A percentile compares a stretch with the other conserved stretches of the same genome.
Evolutionary conservation across 257 asterid species (phyloP).

Genomic region (Solanum rostratum): DNA sequence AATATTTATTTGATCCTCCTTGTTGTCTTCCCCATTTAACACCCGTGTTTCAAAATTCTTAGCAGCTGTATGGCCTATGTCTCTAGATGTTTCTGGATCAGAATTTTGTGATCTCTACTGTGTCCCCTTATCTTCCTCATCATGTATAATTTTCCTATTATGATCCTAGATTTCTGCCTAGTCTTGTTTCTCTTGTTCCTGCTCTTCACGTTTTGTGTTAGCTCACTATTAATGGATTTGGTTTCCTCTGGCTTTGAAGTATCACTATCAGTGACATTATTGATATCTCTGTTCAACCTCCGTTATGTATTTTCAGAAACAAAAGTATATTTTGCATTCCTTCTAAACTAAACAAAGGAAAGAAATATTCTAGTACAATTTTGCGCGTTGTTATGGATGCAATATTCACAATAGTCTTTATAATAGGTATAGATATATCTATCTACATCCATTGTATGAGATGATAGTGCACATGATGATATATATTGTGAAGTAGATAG

Average conservation of each 20-base stretch:
- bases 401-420: background rate
- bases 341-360: background rate
- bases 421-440: background rate
- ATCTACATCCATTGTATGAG: background rate
- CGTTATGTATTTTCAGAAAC: background rate
- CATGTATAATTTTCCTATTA: background rate
- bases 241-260: background rate
- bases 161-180: background rate
- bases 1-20: background rate
- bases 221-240: background rate
- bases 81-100: background rate
- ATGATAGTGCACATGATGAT: background rate
- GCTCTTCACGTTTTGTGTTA: background rate
- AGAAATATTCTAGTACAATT: background rate
- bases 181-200: background rate
- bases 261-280: background rate
- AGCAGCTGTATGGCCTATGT: background rate
- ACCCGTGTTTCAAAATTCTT: background rate
- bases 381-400: background rate
- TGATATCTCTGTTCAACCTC: background rate
- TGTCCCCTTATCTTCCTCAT: background rate
- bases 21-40: background rate
- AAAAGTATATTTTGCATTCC: background rate
- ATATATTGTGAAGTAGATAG: background rate
- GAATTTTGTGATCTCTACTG: background rate